Evolutionary conservation across 139 green algal genomes (phyloP), one percentile per base, ranked within the genome.

Genomic region (Haematococcus sp.): DNA sequence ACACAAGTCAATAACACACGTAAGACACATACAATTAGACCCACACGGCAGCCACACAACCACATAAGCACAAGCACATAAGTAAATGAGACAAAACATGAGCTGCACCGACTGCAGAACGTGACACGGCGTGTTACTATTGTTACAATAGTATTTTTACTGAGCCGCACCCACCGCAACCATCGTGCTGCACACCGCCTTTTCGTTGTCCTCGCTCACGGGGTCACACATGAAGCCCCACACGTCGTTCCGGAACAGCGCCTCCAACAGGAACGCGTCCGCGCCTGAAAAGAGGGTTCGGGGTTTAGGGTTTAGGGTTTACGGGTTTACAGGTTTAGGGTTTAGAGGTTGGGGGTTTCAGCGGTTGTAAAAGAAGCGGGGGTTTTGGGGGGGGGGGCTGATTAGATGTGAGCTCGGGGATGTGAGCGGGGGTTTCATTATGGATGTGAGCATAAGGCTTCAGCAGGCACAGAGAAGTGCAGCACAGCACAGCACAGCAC

Each of bases 191-290:
- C 88, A 98, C 30, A 97, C 80, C 3, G 82, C 84, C 27, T 75
- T 63, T 84, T 98, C 94, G 71, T 97, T 98, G 13, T 84, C 79
- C 35, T 87, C 63, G 59, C 86, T 93, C 11, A 98, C 77, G 13
- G 94, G 94, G 34, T 86, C 30, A 51, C 82, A 71, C 83, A 97
- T 84, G 83, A 89, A 86, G 43, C 74, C 77, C 90, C 90, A 94
- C 25, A 80, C 84, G 71, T 96, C 89, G 54, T 87, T 86, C 1
- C 92, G 79, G 76, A 97, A 96, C 17, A 97, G 79, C 27, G 85
- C 65, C 84, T 98, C 94, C n/a, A 98, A 81, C 35, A 97, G 77
- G 71, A 98, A 98, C 1, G 84, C 80, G 80, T 98, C 94, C 0
- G 59, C 16, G 30, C 87, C 88, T 95, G 84, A 51, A 61, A 27